Evolutionary conservation across 805 yeast species (phyloP), one percentile per base, ranked within the genome.

Genomic region (Candida jianshihensis): DNA sequence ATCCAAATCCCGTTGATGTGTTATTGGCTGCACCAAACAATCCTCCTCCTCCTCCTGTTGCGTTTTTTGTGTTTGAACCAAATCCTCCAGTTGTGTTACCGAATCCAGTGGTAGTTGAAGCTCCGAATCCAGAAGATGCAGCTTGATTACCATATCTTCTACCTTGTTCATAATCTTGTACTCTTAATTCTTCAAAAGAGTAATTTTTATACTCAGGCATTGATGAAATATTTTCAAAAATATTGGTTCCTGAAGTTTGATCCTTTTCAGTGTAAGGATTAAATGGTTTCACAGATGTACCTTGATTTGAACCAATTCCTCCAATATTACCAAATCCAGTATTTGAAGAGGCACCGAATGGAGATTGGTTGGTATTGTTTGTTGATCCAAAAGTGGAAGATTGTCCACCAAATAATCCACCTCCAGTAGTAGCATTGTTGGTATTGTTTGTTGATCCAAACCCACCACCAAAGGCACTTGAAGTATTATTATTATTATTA

Each of bases 131-230:
- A 11, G 27, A 10, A 13, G 27, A 25, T 15, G 6, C 13, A 14
- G n/a, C 19, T 33, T 44, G 56, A 42, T 64, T 75, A 13, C 85
- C 89, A 43, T 45, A 75, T 41, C 75, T 70, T 53, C 92, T 70
- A 37, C 75, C 75, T 44, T 78, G 83, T 48, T 77, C 75, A 56
- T 92, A 92, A 61, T 92, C 99, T 57, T 82, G 90, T 48, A 73
- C 65, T 54, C 99, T 74, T 59, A 92, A 72, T 56, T 92, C 98
- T 58, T 88, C 97, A 52, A 79, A 73, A 0, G 96, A 84, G 49
- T 60, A 84, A 48, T 78, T 78, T 48, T 71, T 72, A 56, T 90
- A 92, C 58, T 87, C 95, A 5, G 95, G 95, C 97, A 92, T 89
- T 31, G 85, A 73, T 10, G 84, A 66, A 42, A 92, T 81, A 48